Base-by-base conservation (phyloP, 2,329 filamentous ascomycete genomes). In the Pseudogymnoascus destructans region DNA sequence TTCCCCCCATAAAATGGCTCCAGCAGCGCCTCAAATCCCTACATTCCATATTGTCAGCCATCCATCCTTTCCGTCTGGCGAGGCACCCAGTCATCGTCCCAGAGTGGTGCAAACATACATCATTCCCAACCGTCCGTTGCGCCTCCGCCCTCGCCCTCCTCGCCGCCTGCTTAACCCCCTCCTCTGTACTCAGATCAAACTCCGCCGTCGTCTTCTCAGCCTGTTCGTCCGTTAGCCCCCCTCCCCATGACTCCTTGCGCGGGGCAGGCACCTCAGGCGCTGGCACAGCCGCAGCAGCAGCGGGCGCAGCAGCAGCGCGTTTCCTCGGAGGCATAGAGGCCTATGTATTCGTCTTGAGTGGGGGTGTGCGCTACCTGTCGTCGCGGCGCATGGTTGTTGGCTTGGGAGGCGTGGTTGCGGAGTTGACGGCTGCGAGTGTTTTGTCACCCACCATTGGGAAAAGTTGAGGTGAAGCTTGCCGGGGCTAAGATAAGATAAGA, bases 1-100 rank as follows among this genome's bases (percentile, higher is more conserved):
- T 86, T 87, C 61, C 77, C 81, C 66, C 83, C 82, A 70, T 87
- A 87, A 68, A 86, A 86, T 0, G 84, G 84, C 66, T 86, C 77
- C 23, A 87, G 75, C 23, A 86, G 74, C 35, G 81, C 80, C 66
- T 85, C 80, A 66, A 84, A 84, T 17, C 75, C 74, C 66, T 74
- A 62, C 5, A 40, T 10, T 21, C 13, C 52, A 11, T 21, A 9
- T 52, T 35, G 56, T 49, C 33, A 57, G 56, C 56, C 36, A 32
- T 10, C 23, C 30, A 52, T 55, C 21, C 10, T 35, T 30, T 23
- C 10, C 15, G 0, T 17, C 30, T 52, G 46, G 46, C 30, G 46
- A 25, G 46, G 46, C 46, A 52, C 1, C 19, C 25, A 9, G 25
- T 30, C 25, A 52, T 52, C 4, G 7, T 2, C 19, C 13, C 46